phyloP scores from a whole-genome alignment of 768 basidiomycete species.

The Mycena epipterygia region DNA sequence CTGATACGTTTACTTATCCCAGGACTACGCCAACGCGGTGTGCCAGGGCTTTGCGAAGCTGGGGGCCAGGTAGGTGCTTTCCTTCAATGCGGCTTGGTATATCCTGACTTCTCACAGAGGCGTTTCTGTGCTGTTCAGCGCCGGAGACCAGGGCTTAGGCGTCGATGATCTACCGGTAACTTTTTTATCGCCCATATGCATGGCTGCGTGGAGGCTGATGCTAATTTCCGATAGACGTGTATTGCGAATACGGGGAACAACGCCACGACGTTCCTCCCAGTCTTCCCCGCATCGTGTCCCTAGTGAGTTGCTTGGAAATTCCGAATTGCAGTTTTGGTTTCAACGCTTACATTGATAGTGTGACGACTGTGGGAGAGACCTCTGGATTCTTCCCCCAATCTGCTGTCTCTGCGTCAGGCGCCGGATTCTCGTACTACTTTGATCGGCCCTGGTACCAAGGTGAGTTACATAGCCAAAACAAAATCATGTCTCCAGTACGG shows the following conservation, averaged over 20 bases:
- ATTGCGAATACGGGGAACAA: conserved; percentile 41
- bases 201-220: conserved; percentile 43
- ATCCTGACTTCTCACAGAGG: conserved; percentile 38
- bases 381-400: not conserved
- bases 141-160: conserved; percentile 58
- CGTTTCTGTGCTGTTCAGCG: conserved; percentile 54
- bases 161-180: conserved; percentile 49
- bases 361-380: conserved; percentile 30
- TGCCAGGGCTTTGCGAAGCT: conserved; percentile 60
- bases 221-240: conserved; percentile 43
- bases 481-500: not conserved
- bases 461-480: conserved; percentile 14
- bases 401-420: conserved; percentile 42
- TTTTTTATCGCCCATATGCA: conserved; percentile 40
- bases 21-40: conserved; percentile 53
- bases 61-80: conserved; percentile 49
- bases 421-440: conserved; percentile 59
- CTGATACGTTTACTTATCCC: conserved; percentile 34
- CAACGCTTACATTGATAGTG: no score
- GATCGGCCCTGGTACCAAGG: conserved; percentile 51
- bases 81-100: no score
- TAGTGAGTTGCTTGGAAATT: conserved; percentile 33
- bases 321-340: conserved; percentile 12
- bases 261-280: conserved; percentile 48
- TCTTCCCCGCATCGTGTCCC: conserved; percentile 36